Evolutionary conservation across 192 early-diverging fungal genomes (phyloP).

Genomic region (Thoreauomyces humboldtii): DNA sequence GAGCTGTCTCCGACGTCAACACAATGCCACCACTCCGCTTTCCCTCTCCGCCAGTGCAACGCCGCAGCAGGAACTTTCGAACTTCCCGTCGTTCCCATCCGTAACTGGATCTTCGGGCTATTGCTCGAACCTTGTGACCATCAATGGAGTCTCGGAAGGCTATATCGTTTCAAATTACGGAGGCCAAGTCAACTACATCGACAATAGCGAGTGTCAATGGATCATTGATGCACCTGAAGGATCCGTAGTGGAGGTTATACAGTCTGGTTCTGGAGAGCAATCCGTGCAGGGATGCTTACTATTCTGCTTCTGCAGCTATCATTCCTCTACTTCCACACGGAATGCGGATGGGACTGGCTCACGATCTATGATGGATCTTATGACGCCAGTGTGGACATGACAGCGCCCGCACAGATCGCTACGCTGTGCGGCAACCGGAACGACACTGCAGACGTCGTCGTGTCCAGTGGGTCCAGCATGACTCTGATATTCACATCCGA

Average conservation of each 20-base stretch:
- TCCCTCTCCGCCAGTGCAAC: too few relatives aligned
- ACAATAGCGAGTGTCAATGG: neutral
- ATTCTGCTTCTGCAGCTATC: constrained; percentile 9
- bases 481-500: constrained; percentile 30
- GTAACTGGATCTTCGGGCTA: too few relatives aligned
- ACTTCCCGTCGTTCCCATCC: too few relatives aligned
- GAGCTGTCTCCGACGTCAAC: too few relatives aligned
- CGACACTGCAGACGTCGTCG: constrained; percentile 16
- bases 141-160: neutral
- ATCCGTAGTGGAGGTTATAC: neutral
- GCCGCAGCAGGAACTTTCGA: too few relatives aligned
- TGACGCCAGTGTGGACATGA: neutral
- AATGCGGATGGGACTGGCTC: constrained; percentile 31
- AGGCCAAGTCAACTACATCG: neutral
- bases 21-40: too few relatives aligned
- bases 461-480: constrained; percentile 20
- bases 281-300: too few relatives aligned
- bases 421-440: constrained; percentile 31
- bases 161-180: neutral
- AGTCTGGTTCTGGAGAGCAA: too few relatives aligned
- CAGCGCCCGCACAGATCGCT: constrained; percentile 4
- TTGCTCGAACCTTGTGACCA: neutral
- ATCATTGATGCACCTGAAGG: neutral
- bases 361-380: constrained; percentile 17
- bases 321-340: constrained; percentile 23